Evolutionary conservation across 352 stramenopile species (phyloP), one percentile per base, ranked within the genome.

Genomic region (Globisporangium apiculatum): DNA sequence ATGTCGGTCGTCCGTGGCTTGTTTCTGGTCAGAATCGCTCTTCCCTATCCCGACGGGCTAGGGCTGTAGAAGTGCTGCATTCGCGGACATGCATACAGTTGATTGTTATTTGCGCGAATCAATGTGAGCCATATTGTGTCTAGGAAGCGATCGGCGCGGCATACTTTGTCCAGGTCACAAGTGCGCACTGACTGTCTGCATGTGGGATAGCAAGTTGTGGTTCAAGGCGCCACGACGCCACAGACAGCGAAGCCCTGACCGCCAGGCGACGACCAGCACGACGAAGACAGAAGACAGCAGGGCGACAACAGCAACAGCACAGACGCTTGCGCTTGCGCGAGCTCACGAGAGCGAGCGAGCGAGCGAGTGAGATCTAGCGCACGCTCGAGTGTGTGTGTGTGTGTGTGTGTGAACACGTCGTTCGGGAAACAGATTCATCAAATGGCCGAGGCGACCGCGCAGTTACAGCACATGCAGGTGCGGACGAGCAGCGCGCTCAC

Each of bases 161-260:
- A 49, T 49, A 49, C 52, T 51, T 50, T n/a, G 15, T 5, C 41
- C 37, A 24, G 38, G 42, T 56, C 12, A 37, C 4, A 35, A 46
- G 37, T 35, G 10, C 40, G 49, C 31, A 41, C 49, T 53, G 49
- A 42, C 49, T 53, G 18, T 53, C 15, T 53, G 47, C 7, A 6
- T 51, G 47, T 47, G 42, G 42, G 42, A 47, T 47, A 47, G 42
- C 42, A 47, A 47, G 11, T n/a, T 49, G 45, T 31, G 45, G 45
- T 49, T 43, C 15, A n/a, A 14, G 14, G 45, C 14, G 17, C 45
- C 6, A 49, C 45, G 24, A 49, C 14, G 10, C 45, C n/a, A 18
- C 45, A 48, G 12, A 24, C 4, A 3, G 0, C 15, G 45, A 7
- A 49, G 45, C 45, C 4, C 11, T 7, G 15, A 4, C 12, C 5